Conservation (phyloP, 1,284 basidiomycete species). For the Fomitiporia mediterranea region DNA sequence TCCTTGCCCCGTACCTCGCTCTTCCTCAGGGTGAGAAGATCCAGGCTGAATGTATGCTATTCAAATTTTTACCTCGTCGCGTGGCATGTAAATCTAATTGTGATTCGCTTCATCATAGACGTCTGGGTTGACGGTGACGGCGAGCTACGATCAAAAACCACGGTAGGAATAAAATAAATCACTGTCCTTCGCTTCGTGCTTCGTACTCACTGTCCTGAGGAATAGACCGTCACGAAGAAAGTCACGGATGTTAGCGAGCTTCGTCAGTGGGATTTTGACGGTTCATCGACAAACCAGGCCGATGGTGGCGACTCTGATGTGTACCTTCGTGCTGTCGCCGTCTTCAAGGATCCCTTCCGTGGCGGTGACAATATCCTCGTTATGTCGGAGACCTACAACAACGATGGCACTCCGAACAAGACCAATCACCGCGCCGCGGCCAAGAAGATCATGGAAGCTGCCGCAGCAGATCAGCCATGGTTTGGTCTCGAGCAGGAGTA, state of each 20-base stretch:
- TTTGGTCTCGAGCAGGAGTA: constrained; percentile 99
- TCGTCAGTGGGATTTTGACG: constrained; percentile 99
- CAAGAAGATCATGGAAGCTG: constrained; percentile 90
- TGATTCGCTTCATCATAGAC: constrained; percentile 46
- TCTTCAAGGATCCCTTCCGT: constrained; percentile 99
- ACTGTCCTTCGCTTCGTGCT: background rate
- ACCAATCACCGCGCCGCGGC: constrained; percentile 93
- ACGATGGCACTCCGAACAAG: constrained; percentile 96
- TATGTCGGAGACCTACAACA: constrained; percentile 97
- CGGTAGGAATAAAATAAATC: constrained; percentile 39
- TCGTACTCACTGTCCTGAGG: no score
- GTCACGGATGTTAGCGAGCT: constrained; percentile 84
- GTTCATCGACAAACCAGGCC: constrained; percentile 95
- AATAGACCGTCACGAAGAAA: constrained; percentile 78
- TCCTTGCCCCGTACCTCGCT: constrained; percentile 82
- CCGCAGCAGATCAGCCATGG: constrained; percentile 84
- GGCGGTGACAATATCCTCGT: constrained; percentile 97
- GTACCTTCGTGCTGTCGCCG: constrained; percentile 94
- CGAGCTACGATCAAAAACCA: constrained; percentile 93
- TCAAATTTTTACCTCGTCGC: constrained; percentile 23
- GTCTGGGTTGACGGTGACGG: constrained; percentile 95
- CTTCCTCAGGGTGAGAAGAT: constrained; percentile 83
- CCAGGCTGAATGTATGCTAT: constrained; percentile 83
- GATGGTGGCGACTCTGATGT: constrained; percentile 95
- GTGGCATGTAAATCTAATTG: constrained; percentile 33